Base-by-base conservation (phyloP, 73 alveolate species). In the Blepharisma stoltei region DNA sequence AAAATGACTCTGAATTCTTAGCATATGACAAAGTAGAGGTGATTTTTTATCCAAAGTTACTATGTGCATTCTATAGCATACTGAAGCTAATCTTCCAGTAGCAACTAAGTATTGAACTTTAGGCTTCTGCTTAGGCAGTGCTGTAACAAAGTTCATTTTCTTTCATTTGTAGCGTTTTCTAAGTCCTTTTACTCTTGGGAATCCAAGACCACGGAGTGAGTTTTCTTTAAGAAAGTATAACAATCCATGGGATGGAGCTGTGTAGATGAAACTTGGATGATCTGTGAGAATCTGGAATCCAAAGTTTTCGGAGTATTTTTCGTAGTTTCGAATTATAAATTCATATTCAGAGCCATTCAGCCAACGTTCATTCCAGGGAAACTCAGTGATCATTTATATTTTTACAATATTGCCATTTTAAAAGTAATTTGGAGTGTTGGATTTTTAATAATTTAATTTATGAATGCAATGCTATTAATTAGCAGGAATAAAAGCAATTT, bases 171-270 rank as follows among this genome's bases (percentile, higher is more conserved):
- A 82, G 18, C 71, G 77, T 47, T 82, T 82, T 67, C 49, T 32
- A 25, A 55, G 68, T 18, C 52, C 77, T 18, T 41, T 47, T 21
- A 78, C 77, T 52, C 94, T 53, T 6, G 90, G 90, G 71, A 83
- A 87, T 52, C 95, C 95, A 67, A 88, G 86, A 55, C 71, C 86
- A 11, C 92, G 54, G 48, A 88, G 77, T 41, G 86, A 90, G 87
- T 78, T 49, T 43, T 81, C 88, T 55, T 70, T 68, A 52, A 88
- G 77, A 55, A 83, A 84, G 67, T 88, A 88, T 47, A 88, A 79
- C 71, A 44, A 68, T 23, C 95, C 95, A 44, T 67, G 85, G 5
- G 73, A 14, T 60, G 73, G 73, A 25, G 73, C 14, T 60, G 73
- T 60, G 46, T 60, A 60, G 38, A 60, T 60, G 46, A 18, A 11